phyloP scores from a whole-genome alignment of 2,329 filamentous ascomycete species.

The Fonsecaea nubica region DNA sequence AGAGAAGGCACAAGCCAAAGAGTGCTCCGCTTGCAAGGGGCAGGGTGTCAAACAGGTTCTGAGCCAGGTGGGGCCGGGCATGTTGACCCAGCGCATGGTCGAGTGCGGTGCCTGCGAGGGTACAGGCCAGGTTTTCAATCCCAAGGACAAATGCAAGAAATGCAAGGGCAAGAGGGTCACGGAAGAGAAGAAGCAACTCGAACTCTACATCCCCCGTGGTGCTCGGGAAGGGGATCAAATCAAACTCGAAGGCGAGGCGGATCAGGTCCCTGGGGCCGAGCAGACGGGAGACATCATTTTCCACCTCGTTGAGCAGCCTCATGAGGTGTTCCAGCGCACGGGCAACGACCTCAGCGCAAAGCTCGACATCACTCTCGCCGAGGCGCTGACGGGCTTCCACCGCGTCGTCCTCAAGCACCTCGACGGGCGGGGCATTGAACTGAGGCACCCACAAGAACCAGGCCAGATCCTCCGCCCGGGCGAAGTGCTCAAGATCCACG shows the following conservation, averaged over 20 bases:
- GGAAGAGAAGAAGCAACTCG: slow-evolving; percentile 89
- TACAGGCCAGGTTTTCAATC: slow-evolving; percentile 84
- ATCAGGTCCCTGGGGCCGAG: slow-evolving; percentile 81
- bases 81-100: slow-evolving; percentile 80
- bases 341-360: slow-evolving; percentile 85
- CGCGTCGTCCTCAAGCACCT: slow-evolving; percentile 90
- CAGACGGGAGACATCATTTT: slow-evolving; percentile 94
- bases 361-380: slow-evolving; percentile 78
- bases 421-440: slow-evolving; percentile 85
- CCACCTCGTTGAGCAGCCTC: slow-evolving; percentile 78
- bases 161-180: slow-evolving; percentile 92
- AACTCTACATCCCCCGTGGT: slow-evolving; percentile 76
- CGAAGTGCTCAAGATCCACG: slow-evolving; percentile 81
- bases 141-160: slow-evolving; percentile 98
- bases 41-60: slow-evolving; percentile 76
- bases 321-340: slow-evolving; percentile 80
- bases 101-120: slow-evolving; percentile 84
- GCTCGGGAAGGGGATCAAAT: slow-evolving; percentile 80
- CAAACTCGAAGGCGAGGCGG: slow-evolving; percentile 88
- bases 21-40: slow-evolving; percentile 85
- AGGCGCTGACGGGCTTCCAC: slow-evolving; percentile 87
- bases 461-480: slow-evolving; percentile 83
- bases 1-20: slow-evolving; percentile 82
- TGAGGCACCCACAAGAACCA: slow-evolving; percentile 75
- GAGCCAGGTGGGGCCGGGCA: slow-evolving; percentile 82